Percentiles rank a stretch among this genome's conserved stretches.
phyloP scores from a whole-genome alignment of 306 rosid genomes.

The Vigna nakashimae region DNA sequence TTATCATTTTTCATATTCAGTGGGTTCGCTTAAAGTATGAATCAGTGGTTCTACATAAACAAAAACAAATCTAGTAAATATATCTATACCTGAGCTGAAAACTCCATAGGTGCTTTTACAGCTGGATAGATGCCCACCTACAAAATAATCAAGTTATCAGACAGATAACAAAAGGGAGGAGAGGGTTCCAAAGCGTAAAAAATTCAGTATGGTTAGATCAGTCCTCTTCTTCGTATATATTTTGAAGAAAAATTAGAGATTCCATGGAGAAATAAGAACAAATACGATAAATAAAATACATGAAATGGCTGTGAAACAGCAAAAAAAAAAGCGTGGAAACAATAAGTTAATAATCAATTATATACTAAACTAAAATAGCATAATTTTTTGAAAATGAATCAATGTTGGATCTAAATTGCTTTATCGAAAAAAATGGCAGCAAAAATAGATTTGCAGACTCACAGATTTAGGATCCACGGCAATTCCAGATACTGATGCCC shows the following conservation, averaged over 20 bases:
- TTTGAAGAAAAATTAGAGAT: slow-evolving; percentile 14
- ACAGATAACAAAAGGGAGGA: slow-evolving; percentile 35
- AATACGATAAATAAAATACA: not conserved
- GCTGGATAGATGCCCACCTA: slow-evolving; percentile 95
- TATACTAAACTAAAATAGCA: slow-evolving; percentile 22
- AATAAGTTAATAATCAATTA: slow-evolving; percentile 14
- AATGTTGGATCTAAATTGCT: slow-evolving; percentile 31
- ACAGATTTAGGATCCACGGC: slow-evolving; percentile 83
- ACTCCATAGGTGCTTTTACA: slow-evolving; percentile 87
- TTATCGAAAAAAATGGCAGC: slow-evolving; percentile 4
- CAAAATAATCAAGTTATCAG: slow-evolving; percentile 45
- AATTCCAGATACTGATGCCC: slow-evolving; percentile 91
- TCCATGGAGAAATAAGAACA: slow-evolving; percentile 1
- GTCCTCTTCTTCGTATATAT: slow-evolving; percentile 4
- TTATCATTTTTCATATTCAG: not conserved
- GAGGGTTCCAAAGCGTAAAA: not conserved
- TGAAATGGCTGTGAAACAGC: slow-evolving; percentile 18
- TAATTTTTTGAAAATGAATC: slow-evolving; percentile 33
- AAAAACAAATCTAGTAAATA: slow-evolving; percentile 33
- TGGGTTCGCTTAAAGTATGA: slow-evolving; percentile 31
- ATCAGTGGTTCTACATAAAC: slow-evolving; percentile 29
- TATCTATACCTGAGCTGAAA: slow-evolving; percentile 74
- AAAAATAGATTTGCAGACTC: slow-evolving; percentile 52
- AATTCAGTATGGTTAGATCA: slow-evolving; percentile 7
- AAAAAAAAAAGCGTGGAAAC: slow-evolving; percentile 1